Conservation (phyloP, 768 basidiomycete genomes). For the Flagelloscypha sp. region DNA sequence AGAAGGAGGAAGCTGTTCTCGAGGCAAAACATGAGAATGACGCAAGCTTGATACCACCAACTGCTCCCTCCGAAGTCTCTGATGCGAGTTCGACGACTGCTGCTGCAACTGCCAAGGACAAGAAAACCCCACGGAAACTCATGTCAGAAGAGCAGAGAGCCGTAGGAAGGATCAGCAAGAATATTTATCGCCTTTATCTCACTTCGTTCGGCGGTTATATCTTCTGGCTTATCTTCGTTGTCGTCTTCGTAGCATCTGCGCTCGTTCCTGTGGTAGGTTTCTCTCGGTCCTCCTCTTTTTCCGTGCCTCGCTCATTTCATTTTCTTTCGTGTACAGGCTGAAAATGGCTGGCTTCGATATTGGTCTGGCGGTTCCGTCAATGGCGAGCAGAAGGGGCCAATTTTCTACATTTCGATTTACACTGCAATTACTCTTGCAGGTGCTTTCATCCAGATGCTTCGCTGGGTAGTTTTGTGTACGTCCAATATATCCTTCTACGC, state of each 20-base stretch:
- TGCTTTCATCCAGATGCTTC: conserved; percentile 46
- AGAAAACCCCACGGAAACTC: conserved; percentile 68
- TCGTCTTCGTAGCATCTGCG: conserved; percentile 46
- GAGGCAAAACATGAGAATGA: conserved; percentile 33
- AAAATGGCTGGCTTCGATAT: conserved; percentile 24
- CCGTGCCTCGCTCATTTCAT: conserved; percentile 13
- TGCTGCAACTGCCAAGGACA: conserved; percentile 29
- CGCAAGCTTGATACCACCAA: conserved; percentile 18
- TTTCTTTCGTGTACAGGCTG: conserved; percentile 13
- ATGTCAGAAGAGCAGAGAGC: conserved; percentile 81
- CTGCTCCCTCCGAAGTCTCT: conserved; percentile 15
- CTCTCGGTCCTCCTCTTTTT: neutral
- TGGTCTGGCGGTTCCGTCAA: conserved; percentile 51
- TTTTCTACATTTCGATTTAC: conserved; percentile 67
- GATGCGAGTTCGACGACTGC: too few relatives aligned
- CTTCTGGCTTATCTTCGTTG: conserved; percentile 54
- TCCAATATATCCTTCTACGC: conserved; percentile 5
- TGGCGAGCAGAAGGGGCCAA: conserved; percentile 40
- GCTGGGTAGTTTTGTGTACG: conserved; percentile 69
- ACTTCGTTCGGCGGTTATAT: conserved; percentile 37
- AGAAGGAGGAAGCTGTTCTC: conserved; percentile 35
- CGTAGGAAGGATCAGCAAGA: conserved; percentile 56
- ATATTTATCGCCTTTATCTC: conserved; percentile 60
- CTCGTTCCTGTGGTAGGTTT: conserved; percentile 50
- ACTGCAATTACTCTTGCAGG: conserved; percentile 49